Evolutionary conservation across 2,329 filamentous ascomycete species (phyloP).

Genomic region (Sarocladium kiliense): DNA sequence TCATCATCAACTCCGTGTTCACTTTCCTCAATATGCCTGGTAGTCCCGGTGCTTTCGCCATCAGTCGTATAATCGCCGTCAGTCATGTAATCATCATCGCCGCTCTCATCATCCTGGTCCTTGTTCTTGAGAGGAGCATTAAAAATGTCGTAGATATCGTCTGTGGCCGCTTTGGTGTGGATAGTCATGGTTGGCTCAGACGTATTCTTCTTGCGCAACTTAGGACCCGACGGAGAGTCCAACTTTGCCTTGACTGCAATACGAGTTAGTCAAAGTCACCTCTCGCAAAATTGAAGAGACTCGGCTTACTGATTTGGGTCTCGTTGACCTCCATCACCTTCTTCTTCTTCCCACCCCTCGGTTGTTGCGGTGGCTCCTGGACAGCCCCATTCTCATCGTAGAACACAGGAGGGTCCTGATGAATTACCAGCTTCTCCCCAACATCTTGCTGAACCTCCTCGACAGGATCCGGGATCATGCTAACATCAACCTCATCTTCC

Average conservation of each 20-base stretch:
- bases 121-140: conserved; percentile 61
- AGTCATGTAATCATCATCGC: conserved; percentile 60
- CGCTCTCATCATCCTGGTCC: conserved; percentile 29
- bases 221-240: conserved; percentile 81
- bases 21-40: conserved; percentile 54
- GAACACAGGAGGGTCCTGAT: conserved; percentile 36
- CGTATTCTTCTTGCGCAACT: conserved; percentile 69
- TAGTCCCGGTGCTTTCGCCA: conserved; percentile 77
- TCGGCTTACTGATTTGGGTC: conserved; percentile 77
- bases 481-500: conserved; percentile 32
- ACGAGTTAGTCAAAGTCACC: conserved; percentile 20
- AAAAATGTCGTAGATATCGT: conserved; percentile 97
- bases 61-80: conserved; percentile 78
- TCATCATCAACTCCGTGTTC: conserved; percentile 43
- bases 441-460: conserved; percentile 22
- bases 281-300: conserved; percentile 9
- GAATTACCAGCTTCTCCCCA: conserved; percentile 35
- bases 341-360: conserved; percentile 58
- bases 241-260: conserved; percentile 81
- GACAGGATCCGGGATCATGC: conserved; percentile 24
- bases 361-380: conserved; percentile 37
- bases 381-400: conserved; percentile 57
- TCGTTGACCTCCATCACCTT: conserved; percentile 84
- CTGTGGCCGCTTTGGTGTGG: conserved; percentile 89
- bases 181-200: conserved; percentile 96